These are phyloP conservation scores for Microbotryomycetes sp. DNA, from an alignment of 1,284 basidiomycete species.

Conservation along the genomic window DNA sequence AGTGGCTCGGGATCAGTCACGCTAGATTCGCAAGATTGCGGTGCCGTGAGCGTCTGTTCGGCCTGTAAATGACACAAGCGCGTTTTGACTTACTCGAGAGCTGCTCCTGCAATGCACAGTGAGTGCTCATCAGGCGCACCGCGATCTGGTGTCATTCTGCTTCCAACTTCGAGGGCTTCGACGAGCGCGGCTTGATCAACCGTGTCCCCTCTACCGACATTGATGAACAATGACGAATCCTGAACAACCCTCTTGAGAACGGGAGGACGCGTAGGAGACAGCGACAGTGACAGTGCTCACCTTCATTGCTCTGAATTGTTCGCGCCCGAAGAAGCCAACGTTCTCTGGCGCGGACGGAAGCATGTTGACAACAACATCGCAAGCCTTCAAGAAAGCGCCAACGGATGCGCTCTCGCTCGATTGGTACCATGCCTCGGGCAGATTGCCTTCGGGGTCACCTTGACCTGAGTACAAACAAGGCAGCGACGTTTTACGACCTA, in stretches of 20 bases:
- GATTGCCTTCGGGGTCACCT: constrained; percentile 35
- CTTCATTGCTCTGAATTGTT: constrained; percentile 26
- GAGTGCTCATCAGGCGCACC: too few relatives aligned
- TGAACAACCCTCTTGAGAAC: background rate
- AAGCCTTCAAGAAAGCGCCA: background rate
- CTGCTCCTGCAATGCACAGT: constrained; percentile 22
- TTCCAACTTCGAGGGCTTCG: constrained; percentile 29
- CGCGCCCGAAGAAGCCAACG: constrained; percentile 2
- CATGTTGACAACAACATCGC: constrained; percentile 10
- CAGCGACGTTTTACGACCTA: constrained; percentile 13
- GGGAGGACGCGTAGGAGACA: background rate
- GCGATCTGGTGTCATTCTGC: constrained; percentile 15
- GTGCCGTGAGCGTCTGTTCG: background rate
- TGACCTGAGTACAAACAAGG: constrained; percentile 12
- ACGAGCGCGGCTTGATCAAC: constrained; percentile 36
- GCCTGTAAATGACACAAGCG: background rate
- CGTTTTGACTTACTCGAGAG: constrained; percentile 18
- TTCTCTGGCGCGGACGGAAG: constrained; percentile 15
- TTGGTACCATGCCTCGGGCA: background rate
- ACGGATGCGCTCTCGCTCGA: background rate
- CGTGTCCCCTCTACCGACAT: constrained; percentile 39
- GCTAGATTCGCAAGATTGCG: constrained; percentile 1
- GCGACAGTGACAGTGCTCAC: background rate
- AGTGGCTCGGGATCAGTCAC: constrained; percentile 41
- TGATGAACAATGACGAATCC: constrained; percentile 25